Conservation (phyloP, 352 stramenopile genomes). For the Globisporangium canariense region DNA sequence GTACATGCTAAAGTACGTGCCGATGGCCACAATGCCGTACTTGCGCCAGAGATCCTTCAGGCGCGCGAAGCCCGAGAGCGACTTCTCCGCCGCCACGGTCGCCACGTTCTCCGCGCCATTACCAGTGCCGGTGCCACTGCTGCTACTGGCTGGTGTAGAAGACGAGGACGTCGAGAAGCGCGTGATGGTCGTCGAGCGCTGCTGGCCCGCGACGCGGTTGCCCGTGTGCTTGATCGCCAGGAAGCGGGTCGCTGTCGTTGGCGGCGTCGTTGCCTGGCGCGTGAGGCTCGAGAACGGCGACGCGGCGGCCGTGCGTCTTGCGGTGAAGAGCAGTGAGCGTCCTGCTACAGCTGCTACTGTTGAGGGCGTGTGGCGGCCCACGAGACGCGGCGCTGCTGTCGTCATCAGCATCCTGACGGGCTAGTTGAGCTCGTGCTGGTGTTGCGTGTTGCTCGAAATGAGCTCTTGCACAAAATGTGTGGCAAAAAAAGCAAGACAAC, state of each 20-base stretch:
- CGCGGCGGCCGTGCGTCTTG: background rate
- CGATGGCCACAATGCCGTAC: constrained; percentile 80
- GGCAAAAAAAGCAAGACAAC: constrained; percentile 4
- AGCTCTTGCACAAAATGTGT: constrained; percentile 7
- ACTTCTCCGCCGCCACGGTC: constrained; percentile 33
- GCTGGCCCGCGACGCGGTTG: constrained; percentile 1
- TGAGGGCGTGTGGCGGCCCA: background rate
- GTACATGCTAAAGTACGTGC: constrained; percentile 82
- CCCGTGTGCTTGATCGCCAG: constrained; percentile 8
- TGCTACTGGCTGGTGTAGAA: constrained; percentile 4
- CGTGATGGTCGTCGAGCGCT: constrained; percentile 8
- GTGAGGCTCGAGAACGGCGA: constrained; percentile 5
- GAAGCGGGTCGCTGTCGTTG: constrained; percentile 5
- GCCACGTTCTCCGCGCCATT: constrained; percentile 17
- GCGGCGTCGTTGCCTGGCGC: background rate
- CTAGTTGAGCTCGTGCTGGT: background rate
- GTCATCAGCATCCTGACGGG: background rate
- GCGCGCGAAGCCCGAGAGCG: constrained; percentile 42
- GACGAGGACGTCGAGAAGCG: constrained; percentile 27
- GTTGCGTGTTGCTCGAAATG: background rate
- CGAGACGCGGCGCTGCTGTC: background rate
- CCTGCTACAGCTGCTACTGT: background rate
- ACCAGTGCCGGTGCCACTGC: background rate
- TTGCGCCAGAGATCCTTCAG: constrained; percentile 83
- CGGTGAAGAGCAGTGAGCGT: constrained; percentile 3